Conservation (phyloP, 1,284 basidiomycete species). For the Ceratobasidium papillatum region DNA sequence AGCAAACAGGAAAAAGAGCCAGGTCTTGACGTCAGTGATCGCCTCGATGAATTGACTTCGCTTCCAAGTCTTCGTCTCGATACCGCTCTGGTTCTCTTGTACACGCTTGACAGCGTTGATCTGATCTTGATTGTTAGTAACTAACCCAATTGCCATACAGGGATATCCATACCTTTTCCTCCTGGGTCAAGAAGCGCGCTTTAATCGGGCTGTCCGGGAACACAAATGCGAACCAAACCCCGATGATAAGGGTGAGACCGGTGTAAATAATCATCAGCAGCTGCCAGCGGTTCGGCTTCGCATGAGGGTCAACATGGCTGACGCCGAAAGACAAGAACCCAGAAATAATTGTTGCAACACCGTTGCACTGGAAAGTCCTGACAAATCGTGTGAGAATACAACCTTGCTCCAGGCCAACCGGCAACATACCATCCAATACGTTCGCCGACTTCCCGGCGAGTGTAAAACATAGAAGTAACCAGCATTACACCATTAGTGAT, state of each 20-base stretch:
- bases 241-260: constrained; percentile 47
- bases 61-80: constrained; percentile 59
- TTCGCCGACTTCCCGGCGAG: constrained; percentile 50
- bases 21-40: constrained; percentile 58
- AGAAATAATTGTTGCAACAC: constrained; percentile 50
- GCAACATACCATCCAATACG: constrained; percentile 50
- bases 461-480: constrained; percentile 51
- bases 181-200: constrained; percentile 49
- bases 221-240: constrained; percentile 41
- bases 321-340: constrained; percentile 52
- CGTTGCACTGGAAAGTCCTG: constrained; percentile 50
- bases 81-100: constrained; percentile 50
- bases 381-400: background rate
- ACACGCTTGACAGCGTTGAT: constrained; percentile 50
- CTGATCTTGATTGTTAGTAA: background rate
- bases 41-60: constrained; percentile 56
- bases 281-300: constrained; percentile 48
- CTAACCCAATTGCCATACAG: background rate
- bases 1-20: constrained; percentile 57
- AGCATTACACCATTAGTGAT: constrained; percentile 50
- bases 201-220: constrained; percentile 48
- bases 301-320: constrained; percentile 46
- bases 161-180: constrained; percentile 46
- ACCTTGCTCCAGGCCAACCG: background rate
- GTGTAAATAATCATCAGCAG: constrained; percentile 51